Percentiles rank a stretch among this genome's conserved stretches.
Evolutionary conservation across 2,329 filamentous ascomycete genomes (phyloP).

Genomic region (Trichoderma sp.): DNA sequence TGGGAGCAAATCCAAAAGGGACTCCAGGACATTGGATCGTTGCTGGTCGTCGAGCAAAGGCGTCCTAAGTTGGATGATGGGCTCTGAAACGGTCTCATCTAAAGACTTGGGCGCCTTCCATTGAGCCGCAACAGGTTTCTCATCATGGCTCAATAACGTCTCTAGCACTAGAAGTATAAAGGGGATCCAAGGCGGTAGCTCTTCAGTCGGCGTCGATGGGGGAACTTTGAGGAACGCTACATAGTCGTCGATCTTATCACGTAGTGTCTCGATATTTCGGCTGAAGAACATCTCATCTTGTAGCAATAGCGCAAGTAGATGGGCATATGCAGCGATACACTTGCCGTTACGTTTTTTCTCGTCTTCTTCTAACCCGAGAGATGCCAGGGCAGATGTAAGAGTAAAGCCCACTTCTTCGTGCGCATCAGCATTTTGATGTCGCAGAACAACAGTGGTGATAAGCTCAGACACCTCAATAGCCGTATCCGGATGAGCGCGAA

Average conservation of each 20-base stretch:
- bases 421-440: conserved; percentile 55
- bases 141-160: conserved; percentile 84
- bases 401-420: conserved; percentile 77
- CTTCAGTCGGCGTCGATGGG: conserved; percentile 65
- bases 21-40: conserved; percentile 69
- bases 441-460: conserved; percentile 68
- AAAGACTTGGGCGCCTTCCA: conserved; percentile 62
- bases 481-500: conserved; percentile 81
- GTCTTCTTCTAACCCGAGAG: conserved; percentile 59
- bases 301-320: conserved; percentile 83
- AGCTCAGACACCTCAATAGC: conserved; percentile 90
- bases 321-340: conserved; percentile 81
- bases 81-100: conserved; percentile 48
- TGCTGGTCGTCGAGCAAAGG: conserved; percentile 58
- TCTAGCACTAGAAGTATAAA: conserved; percentile 89
- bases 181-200: conserved; percentile 88
- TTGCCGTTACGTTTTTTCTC: conserved; percentile 61
- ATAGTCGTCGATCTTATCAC: conserved; percentile 72
- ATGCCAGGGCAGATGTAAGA: conserved; percentile 78
- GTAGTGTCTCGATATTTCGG: conserved; percentile 70
- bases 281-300: conserved; percentile 80
- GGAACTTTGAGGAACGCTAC: conserved; percentile 75
- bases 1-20: conserved; percentile 79
- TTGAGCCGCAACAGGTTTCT: conserved; percentile 70
- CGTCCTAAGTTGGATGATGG: conserved; percentile 60